Conservation (phyloP, 2,329 filamentous ascomycete genomes). For the Teratosphaeriaceae sp. region DNA sequence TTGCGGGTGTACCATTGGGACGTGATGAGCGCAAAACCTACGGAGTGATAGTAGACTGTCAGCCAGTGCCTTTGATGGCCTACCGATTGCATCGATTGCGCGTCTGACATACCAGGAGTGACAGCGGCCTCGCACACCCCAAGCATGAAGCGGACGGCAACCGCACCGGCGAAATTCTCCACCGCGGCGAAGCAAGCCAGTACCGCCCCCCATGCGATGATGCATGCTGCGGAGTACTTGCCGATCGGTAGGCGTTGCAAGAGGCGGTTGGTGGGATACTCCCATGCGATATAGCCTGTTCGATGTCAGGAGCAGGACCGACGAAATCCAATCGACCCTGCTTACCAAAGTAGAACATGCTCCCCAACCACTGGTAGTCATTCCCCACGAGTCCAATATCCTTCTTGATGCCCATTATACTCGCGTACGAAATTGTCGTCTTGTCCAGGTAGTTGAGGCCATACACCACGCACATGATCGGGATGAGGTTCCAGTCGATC, state of each 20-base stretch:
- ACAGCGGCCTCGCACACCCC: conserved; percentile 64
- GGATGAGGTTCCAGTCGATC: conserved; percentile 59
- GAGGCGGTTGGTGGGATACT: conserved; percentile 60
- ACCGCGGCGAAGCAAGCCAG: conserved; percentile 58
- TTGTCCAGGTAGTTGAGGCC: conserved; percentile 58
- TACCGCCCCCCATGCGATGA: conserved; percentile 57
- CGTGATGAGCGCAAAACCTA: conserved; percentile 62
- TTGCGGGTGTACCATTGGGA: conserved; percentile 66
- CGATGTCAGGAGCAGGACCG: conserved; percentile 43
- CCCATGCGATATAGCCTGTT: conserved; percentile 35
- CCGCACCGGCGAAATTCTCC: conserved; percentile 52
- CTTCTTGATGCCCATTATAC: conserved; percentile 43
- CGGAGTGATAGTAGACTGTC: no score
- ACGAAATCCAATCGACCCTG: no score
- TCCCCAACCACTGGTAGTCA: conserved; percentile 44
- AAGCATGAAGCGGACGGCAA: conserved; percentile 61
- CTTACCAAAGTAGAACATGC: conserved; percentile 50
- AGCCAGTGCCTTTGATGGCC: no score
- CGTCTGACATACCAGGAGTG: no score
- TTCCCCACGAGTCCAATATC: conserved; percentile 43
- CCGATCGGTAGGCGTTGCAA: conserved; percentile 58
- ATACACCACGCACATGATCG: conserved; percentile 52
- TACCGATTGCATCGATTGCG: no score
- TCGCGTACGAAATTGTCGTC: conserved; percentile 47
- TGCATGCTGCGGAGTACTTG: conserved; percentile 59